A percentile compares a stretch with the other conserved stretches of the same genome.
These are phyloP conservation scores for Liriodendron chinense DNA, from an alignment of 164 flowering plant genomes.

Conservation along the genomic window DNA sequence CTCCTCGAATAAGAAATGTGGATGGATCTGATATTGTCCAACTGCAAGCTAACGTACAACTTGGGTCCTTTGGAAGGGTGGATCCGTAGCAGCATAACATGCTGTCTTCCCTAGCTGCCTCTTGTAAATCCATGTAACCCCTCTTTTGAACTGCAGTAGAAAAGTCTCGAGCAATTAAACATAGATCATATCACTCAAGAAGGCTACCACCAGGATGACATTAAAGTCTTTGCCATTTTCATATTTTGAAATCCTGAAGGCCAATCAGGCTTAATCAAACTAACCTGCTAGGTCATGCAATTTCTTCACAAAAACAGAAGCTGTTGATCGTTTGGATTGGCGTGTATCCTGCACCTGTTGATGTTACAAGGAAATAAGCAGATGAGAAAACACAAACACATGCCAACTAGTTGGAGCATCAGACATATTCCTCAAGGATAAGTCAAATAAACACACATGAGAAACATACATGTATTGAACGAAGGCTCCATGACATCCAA, in stretches of 20 bases:
- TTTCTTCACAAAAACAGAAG: conserved; percentile 55
- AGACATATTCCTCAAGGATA: background rate
- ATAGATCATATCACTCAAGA: conserved; percentile 1
- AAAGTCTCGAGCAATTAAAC: background rate
- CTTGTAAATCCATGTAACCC: conserved; percentile 55
- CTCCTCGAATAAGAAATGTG: conserved; percentile 53
- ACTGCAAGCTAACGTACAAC: conserved; percentile 36
- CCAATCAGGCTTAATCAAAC: conserved; percentile 5
- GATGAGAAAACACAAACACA: background rate
- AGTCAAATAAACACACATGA: background rate
- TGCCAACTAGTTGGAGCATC: background rate
- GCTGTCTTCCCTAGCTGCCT: conserved; percentile 28
- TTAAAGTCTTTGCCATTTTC: background rate
- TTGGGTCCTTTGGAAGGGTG: conserved; percentile 45
- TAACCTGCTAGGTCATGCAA: conserved; percentile 58
- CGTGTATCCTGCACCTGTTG: conserved; percentile 35
- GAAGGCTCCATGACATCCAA: background rate
- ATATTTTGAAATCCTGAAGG: background rate
- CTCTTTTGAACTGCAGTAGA: conserved; percentile 54
- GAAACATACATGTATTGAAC: background rate
- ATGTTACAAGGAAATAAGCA: conserved; percentile 3
- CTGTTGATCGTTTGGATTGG: conserved; percentile 42
- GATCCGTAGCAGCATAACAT: conserved; percentile 38
- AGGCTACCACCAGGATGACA: background rate
- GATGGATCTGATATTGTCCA: conserved; percentile 50